Evolutionary conservation across 768 basidiomycete genomes (phyloP).

Genomic region (Serendipita vermifera): DNA sequence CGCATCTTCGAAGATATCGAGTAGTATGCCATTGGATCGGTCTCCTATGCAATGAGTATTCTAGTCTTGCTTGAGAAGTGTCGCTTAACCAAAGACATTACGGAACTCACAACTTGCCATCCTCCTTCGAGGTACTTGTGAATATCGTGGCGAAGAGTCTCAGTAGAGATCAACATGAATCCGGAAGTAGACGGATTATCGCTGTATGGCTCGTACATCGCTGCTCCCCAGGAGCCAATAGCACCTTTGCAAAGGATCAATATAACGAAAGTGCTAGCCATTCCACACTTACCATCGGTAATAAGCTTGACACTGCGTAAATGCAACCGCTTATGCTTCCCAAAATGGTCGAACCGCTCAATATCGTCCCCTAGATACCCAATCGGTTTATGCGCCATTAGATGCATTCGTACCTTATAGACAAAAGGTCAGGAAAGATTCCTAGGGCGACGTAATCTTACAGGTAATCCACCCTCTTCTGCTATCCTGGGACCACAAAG

Average conservation of each 20-base stretch:
- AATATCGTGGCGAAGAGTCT: slow-evolving; percentile 41
- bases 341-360: slow-evolving; percentile 46
- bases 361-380: slow-evolving; percentile 56
- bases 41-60: slow-evolving; percentile 86
- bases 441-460: slow-evolving; percentile 24
- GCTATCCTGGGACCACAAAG: slow-evolving; percentile 45
- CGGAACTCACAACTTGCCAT: slow-evolving; percentile 65
- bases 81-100: not conserved
- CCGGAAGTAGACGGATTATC: slow-evolving; percentile 64
- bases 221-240: slow-evolving; percentile 85
- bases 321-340: slow-evolving; percentile 47
- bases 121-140: slow-evolving; percentile 54
- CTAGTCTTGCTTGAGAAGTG: slow-evolving; percentile 27
- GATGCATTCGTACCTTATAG: slow-evolving; percentile 37
- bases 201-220: slow-evolving; percentile 70
- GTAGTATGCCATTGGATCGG: slow-evolving; percentile 66
- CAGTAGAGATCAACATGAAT: slow-evolving; percentile 47
- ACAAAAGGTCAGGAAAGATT: slow-evolving; percentile 19
- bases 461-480: slow-evolving; percentile 52
- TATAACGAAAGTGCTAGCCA: no score
- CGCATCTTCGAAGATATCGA: slow-evolving; percentile 72
- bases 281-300: slow-evolving; percentile 45
- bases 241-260: slow-evolving; percentile 46
- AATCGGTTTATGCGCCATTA: slow-evolving; percentile 50
- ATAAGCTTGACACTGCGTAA: slow-evolving; percentile 63